Conservation (phyloP, 2,329 filamentous ascomycete genomes). For the Alternaria brassicicola region DNA sequence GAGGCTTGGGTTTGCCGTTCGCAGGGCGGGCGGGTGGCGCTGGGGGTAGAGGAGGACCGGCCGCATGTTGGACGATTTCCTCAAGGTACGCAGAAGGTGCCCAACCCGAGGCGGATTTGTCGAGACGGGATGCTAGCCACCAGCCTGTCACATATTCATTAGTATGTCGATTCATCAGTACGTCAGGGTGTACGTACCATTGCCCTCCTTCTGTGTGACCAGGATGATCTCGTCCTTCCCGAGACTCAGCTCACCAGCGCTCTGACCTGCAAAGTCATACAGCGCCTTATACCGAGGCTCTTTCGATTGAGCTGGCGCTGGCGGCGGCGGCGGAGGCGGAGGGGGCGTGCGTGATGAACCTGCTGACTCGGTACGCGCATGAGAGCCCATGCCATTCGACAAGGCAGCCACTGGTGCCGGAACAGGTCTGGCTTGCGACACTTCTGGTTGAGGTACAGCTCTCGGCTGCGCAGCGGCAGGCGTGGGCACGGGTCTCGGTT, state of each 20-base stretch:
- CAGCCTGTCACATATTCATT: slow-evolving; percentile 67
- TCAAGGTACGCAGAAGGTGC: slow-evolving; percentile 93
- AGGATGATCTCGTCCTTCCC: slow-evolving; percentile 80
- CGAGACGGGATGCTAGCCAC: slow-evolving; percentile 85
- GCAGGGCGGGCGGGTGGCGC: slow-evolving; percentile 64
- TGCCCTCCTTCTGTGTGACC: slow-evolving; percentile 91
- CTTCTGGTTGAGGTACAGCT: slow-evolving; percentile 56
- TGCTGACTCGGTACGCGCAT: slow-evolving; percentile 50
- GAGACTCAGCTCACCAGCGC: slow-evolving; percentile 83
- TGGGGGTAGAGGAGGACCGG: slow-evolving; percentile 60
- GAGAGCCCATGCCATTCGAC: slow-evolving; percentile 53
- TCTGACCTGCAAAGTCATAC: slow-evolving; percentile 89
- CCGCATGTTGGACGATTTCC: slow-evolving; percentile 66
- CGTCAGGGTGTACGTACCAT: slow-evolving; percentile 67
- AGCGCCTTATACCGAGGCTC: slow-evolving; percentile 87
- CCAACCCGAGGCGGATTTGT: slow-evolving; percentile 81
- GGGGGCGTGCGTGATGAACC: slow-evolving; percentile 53
- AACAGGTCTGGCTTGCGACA: slow-evolving; percentile 54
- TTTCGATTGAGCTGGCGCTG: slow-evolving; percentile 62
- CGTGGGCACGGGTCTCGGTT: slow-evolving; percentile 43
- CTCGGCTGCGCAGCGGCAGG: slow-evolving; percentile 49
- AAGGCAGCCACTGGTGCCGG: slow-evolving; percentile 62
- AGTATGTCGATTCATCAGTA: slow-evolving; percentile 17
- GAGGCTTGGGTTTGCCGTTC: slow-evolving; percentile 72
- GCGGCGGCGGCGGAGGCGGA: slow-evolving; percentile 63